phyloP scores from a whole-genome alignment of 1,139 yeast genomes.

The Suhomyces bribrorum region DNA sequence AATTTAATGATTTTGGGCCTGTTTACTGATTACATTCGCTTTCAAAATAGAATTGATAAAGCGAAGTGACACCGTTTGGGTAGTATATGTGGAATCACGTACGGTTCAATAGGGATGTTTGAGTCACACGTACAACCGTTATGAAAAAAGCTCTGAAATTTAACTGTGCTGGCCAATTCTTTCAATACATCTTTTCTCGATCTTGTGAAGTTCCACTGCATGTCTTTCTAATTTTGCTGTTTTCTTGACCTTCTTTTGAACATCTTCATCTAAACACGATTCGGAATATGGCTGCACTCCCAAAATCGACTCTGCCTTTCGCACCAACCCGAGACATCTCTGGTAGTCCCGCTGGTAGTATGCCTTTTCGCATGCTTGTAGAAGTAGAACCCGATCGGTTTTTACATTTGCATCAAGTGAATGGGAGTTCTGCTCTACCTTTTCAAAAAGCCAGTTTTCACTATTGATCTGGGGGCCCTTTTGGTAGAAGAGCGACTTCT shows the following conservation, averaged over 20 bases:
- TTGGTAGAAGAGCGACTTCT: constrained; percentile 42
- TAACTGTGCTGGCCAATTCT: neutral
- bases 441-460: constrained; percentile 44
- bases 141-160: no score
- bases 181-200: constrained; percentile 40
- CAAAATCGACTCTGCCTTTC: constrained; percentile 30
- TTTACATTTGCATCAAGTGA: constrained; percentile 29
- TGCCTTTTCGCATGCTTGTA: constrained; percentile 51
- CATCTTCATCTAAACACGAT: constrained; percentile 11
- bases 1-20: no score
- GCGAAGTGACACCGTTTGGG: no score
- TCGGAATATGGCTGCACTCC: constrained; percentile 32
- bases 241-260: constrained; percentile 26
- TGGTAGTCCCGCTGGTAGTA: constrained; percentile 50
- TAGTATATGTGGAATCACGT: no score
- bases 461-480: constrained; percentile 56
- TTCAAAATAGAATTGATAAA: no score
- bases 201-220: constrained; percentile 44
- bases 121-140: no score
- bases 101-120: no score
- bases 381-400: constrained; percentile 35
- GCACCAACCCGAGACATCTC: constrained; percentile 42
- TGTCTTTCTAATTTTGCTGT: constrained; percentile 46
- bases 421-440: constrained; percentile 19
- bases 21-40: no score